Evolutionary conservation across 306 rosid species (phyloP), one percentile per base, ranked within the genome.

Genomic region (Quillaja saponaria): DNA sequence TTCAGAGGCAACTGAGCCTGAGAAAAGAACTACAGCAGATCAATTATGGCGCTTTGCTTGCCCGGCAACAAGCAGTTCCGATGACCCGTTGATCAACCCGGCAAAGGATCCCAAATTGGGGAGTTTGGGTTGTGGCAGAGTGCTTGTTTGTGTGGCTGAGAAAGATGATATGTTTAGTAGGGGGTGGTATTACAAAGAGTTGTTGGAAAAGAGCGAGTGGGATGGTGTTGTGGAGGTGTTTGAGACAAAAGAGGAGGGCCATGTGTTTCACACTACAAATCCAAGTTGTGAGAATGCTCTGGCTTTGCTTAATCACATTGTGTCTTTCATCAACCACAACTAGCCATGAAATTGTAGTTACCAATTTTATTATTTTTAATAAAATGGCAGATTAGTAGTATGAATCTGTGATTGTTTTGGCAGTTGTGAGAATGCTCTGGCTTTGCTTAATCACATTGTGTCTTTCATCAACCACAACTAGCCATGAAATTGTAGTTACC

Each of bases 101-200:
- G 81, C 0, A 0, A 70, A 61, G 59, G 96, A 90, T 57, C 80
- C 81, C 77, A 71, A 78, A 0, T 8, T 90, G 71, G 81, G 76
- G 21, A 69, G 15, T 10, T 1, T 90, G 1, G 85, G 59, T 33
- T 77, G 80, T 21, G 58, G 25, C 39, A 85, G 75, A 25, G 85
- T 90, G 75, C 60, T 83, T 49, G 69, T 90, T 10, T 87, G 60
- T 55, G 80, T 87, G 31, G 97, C 90, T 4, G 95, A 56, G 84
- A 64, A 77, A 39, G 97, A 90, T 61, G 10, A 61, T 20, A n/a
- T 81, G 68, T 76, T 10, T 77, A 76, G 81, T 2, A 75, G 90
- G 41, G 92, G 82, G 1, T 71, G 19, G 78, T 45, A 60, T 42
- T 90, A 87, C 25, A 17, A 51, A 1, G 90, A 87, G 18, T 8